Evolutionary conservation across 805 yeast genomes (phyloP).

Genomic region (Brettanomyces naardenensis): DNA sequence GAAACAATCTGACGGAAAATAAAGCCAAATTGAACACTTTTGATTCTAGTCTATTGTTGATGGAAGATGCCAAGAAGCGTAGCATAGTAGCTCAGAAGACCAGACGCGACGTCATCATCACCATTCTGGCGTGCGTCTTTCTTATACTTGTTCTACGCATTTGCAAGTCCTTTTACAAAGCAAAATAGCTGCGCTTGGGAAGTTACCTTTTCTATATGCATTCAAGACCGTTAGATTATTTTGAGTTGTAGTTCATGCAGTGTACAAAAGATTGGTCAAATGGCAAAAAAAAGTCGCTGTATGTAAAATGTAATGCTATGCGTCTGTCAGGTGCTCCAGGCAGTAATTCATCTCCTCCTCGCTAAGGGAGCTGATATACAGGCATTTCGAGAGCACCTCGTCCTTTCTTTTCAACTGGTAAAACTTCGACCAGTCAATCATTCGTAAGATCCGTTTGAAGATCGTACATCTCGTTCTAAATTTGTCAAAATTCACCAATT

Average conservation of each 20-base stretch:
- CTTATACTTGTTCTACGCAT: neutral
- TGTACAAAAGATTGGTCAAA: too few relatives aligned
- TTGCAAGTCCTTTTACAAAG: neutral
- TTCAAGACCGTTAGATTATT: too few relatives aligned
- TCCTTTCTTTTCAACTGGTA: conserved; percentile 49
- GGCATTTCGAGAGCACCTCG: conserved; percentile 73
- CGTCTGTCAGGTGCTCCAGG: conserved; percentile 12
- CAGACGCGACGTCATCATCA: conserved; percentile 3
- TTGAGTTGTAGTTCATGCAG: too few relatives aligned
- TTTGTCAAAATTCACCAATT: conserved; percentile 67
- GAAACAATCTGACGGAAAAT: conserved; percentile 12
- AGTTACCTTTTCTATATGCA: too few relatives aligned
- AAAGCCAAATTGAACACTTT: conserved; percentile 16
- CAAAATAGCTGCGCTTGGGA: too few relatives aligned
- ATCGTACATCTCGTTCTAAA: conserved; percentile 69
- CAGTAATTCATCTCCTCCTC: conserved; percentile 62
- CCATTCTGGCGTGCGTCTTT: neutral
- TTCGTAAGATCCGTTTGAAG: conserved; percentile 67
- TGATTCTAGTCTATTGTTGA: conserved; percentile 11
- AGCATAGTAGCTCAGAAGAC: conserved; percentile 7
- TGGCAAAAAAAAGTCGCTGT: too few relatives aligned
- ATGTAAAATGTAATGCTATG: too few relatives aligned
- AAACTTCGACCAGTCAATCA: conserved; percentile 77
- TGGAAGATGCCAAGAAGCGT: conserved; percentile 15
- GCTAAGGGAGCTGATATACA: conserved; percentile 66